phyloP scores from a whole-genome alignment of 2,329 filamentous ascomycete species.

The Neurospora sp. region DNA sequence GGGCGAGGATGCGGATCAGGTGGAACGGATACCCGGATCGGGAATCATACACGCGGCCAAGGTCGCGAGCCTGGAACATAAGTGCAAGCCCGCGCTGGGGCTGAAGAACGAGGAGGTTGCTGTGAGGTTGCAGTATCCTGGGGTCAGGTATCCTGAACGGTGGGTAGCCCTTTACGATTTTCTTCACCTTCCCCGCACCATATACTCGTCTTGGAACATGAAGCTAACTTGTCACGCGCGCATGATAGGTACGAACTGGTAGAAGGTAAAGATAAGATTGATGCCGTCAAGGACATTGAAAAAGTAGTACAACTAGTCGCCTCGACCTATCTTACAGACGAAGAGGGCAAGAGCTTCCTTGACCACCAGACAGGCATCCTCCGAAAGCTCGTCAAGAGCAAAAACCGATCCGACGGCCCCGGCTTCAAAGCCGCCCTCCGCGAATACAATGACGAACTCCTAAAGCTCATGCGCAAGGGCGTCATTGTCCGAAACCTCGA shows the following conservation, averaged over 20 bases:
- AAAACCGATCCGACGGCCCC: constrained; percentile 50
- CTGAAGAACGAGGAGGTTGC: constrained; percentile 42
- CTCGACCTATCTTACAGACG: constrained; percentile 66
- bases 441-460: constrained; percentile 67
- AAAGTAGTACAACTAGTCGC: constrained; percentile 59
- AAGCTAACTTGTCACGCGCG: constrained; percentile 9
- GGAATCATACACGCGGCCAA: constrained; percentile 48
- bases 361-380: constrained; percentile 65
- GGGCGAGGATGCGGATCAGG: constrained; percentile 34
- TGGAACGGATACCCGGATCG: constrained; percentile 22
- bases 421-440: constrained; percentile 65
- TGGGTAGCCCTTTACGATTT: constrained; percentile 10
- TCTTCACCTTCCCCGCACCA: not conserved
- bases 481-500: constrained; percentile 64
- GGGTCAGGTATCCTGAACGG: constrained; percentile 29
- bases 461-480: constrained; percentile 55
- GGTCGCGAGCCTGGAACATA: constrained; percentile 40
- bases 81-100: constrained; percentile 40
- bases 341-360: constrained; percentile 56
- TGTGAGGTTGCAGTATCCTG: constrained; percentile 77
- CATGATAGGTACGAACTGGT: constrained; percentile 58
- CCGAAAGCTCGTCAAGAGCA: constrained; percentile 63
- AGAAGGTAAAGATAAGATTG: constrained; percentile 67
- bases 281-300: constrained; percentile 65
- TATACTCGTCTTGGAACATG: not conserved